Percentiles rank a stretch among this genome's conserved stretches.
Evolutionary conservation across 75 land plant genomes (phyloP).

Genomic region (Isoetes taiwanensis): DNA sequence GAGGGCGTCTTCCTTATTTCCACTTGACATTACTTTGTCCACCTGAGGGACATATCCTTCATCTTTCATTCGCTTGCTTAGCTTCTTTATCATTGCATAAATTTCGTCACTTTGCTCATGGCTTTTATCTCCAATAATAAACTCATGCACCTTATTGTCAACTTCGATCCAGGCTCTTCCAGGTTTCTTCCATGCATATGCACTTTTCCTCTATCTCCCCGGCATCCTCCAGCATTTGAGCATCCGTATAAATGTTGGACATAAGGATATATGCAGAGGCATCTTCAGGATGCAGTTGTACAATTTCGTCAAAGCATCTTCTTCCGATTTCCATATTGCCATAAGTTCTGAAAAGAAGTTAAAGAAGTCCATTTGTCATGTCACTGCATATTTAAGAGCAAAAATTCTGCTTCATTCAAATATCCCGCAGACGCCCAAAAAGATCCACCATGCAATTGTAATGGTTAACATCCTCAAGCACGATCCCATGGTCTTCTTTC

Average conservation of each 20-base stretch:
- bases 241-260: slow-evolving; percentile 50
- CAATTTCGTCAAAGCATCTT: too few relatives aligned
- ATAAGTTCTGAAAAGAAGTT: too few relatives aligned
- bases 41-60: slow-evolving; percentile 39
- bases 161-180: slow-evolving; percentile 45
- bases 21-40: slow-evolving; percentile 34
- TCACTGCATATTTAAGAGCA: too few relatives aligned
- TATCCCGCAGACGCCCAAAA: too few relatives aligned
- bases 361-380: too few relatives aligned
- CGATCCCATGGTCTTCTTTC: too few relatives aligned
- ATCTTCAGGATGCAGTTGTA: slow-evolving; percentile 33
- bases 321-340: too few relatives aligned
- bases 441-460: too few relatives aligned
- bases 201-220: too few relatives aligned
- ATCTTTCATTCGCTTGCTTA: slow-evolving; percentile 19
- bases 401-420: too few relatives aligned
- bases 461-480: too few relatives aligned
- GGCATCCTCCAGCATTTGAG: too few relatives aligned
- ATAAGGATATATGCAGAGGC: slow-evolving; percentile 45
- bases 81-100: slow-evolving; percentile 29
- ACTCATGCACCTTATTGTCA: slow-evolving; percentile 31
- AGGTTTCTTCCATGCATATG: slow-evolving; percentile 38
- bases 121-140: slow-evolving; percentile 33
- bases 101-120: slow-evolving; percentile 31
- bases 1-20: slow-evolving; percentile 40